phyloP scores from a whole-genome alignment of 768 basidiomycete species.

The Russula sp. region DNA sequence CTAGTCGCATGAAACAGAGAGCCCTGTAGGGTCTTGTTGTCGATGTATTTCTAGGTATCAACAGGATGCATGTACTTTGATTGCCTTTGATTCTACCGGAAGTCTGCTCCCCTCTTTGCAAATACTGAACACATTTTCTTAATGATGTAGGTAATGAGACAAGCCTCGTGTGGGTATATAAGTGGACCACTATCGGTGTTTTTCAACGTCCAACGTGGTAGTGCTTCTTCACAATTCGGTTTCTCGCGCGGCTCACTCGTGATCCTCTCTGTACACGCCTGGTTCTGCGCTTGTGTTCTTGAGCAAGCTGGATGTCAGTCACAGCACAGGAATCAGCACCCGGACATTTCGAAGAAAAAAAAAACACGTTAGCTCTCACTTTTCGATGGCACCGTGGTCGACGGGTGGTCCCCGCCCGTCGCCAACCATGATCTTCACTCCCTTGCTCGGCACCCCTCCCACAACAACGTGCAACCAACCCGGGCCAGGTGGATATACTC shows the following conservation, averaged over 20 bases:
- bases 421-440: constrained; percentile 60
- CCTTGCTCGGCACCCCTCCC: constrained; percentile 58
- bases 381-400: constrained; percentile 46
- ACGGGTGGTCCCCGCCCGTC: constrained; percentile 53
- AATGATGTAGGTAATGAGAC: background rate
- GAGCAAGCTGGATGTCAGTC: constrained; percentile 36
- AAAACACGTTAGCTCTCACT: constrained; percentile 36
- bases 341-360: no score
- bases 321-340: background rate
- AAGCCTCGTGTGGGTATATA: background rate
- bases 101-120: background rate
- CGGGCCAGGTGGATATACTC: constrained; percentile 74
- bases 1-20: constrained; percentile 88
- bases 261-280: background rate
- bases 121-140: background rate
- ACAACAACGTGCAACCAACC: constrained; percentile 67
- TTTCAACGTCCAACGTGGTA: background rate
- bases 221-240: background rate
- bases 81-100: background rate
- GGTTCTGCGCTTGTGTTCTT: constrained; percentile 29
- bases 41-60: constrained; percentile 1
- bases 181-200: background rate
- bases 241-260: constrained; percentile 10
- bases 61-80: background rate
- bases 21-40: constrained; percentile 45